Conservation (phyloP, 2,329 filamentous ascomycete genomes). For the Aspergillus pseudoviridinutans region DNA sequence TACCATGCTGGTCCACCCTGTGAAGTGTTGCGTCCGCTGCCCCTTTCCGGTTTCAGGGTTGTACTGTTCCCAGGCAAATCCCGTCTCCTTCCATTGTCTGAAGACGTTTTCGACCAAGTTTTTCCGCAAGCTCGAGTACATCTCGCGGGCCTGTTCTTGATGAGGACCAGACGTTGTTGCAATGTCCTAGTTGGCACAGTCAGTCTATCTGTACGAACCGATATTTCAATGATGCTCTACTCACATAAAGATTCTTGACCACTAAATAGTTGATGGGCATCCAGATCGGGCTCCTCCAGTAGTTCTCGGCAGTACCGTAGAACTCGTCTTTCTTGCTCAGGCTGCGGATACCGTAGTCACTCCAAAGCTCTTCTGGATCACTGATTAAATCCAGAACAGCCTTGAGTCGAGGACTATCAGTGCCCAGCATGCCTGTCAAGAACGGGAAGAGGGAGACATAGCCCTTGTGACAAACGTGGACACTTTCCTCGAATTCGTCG, state of each 20-base stretch:
- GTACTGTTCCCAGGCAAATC: constrained; percentile 98
- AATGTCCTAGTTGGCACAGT: constrained; percentile 50
- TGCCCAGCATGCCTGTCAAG: constrained; percentile 71
- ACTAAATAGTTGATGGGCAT: constrained; percentile 94
- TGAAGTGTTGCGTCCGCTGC: constrained; percentile 97
- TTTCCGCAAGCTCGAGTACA: constrained; percentile 73
- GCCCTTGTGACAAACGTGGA: constrained; percentile 90
- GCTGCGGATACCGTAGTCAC: constrained; percentile 80
- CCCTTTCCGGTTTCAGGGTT: constrained; percentile 87
- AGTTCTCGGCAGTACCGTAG: constrained; percentile 91
- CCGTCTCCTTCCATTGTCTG: constrained; percentile 81
- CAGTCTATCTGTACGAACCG: constrained; percentile 4
- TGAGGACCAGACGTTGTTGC: constrained; percentile 64
- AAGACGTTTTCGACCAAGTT: constrained; percentile 90
- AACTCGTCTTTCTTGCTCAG: constrained; percentile 77
- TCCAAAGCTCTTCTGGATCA: constrained; percentile 85
- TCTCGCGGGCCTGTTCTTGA: constrained; percentile 61
- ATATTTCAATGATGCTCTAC: constrained; percentile 32
- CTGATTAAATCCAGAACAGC: constrained; percentile 72
- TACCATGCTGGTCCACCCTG: constrained; percentile 96
- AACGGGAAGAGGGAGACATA: constrained; percentile 95
- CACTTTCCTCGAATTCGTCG: constrained; percentile 88
- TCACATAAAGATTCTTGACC: constrained; percentile 70
- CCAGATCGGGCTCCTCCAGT: constrained; percentile 94
- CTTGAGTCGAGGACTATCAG: constrained; percentile 70